Conservation (phyloP, 192 early-diverging fungal species). For the Dissophora globulifera region DNA sequence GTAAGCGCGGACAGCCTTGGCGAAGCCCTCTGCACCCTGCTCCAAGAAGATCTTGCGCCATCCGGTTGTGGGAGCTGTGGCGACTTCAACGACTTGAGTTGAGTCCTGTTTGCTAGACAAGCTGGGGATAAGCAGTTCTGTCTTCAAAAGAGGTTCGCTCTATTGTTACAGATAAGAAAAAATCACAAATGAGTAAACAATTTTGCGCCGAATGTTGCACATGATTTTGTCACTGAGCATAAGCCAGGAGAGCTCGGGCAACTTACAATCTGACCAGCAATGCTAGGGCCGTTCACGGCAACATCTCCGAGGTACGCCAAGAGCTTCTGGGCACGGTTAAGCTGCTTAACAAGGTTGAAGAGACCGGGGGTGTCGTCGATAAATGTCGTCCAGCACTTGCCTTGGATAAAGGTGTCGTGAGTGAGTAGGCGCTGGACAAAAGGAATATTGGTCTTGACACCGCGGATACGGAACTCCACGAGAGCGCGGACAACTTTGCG, state of each 20-base stretch:
- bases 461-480: constrained; percentile 95
- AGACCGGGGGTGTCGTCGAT: constrained; percentile 97
- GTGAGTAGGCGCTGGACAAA: constrained; percentile 91
- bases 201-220: no score
- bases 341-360: constrained; percentile 79
- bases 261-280: constrained; percentile 86
- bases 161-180: constrained; percentile 2
- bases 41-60: constrained; percentile 91
- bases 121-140: constrained; percentile 73
- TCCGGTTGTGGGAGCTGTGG: constrained; percentile 72
- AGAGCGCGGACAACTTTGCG: constrained; percentile 89
- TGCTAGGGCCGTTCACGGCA: constrained; percentile 89
- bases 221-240: no score
- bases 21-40: constrained; percentile 91
- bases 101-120: constrained; percentile 53
- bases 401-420: constrained; percentile 82
- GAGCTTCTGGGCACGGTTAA: constrained; percentile 89
- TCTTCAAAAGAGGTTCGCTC: constrained; percentile 75
- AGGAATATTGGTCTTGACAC: constrained; percentile 96
- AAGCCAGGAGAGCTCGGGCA: no score
- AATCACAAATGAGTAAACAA: not conserved
- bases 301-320: constrained; percentile 92
- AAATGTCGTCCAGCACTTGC: constrained; percentile 96
- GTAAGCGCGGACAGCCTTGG: constrained; percentile 89
- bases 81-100: constrained; percentile 60